Evolutionary conservation across 768 basidiomycete genomes (phyloP), one percentile per base, ranked within the genome.

Genomic region (Leccinum boreale): DNA sequence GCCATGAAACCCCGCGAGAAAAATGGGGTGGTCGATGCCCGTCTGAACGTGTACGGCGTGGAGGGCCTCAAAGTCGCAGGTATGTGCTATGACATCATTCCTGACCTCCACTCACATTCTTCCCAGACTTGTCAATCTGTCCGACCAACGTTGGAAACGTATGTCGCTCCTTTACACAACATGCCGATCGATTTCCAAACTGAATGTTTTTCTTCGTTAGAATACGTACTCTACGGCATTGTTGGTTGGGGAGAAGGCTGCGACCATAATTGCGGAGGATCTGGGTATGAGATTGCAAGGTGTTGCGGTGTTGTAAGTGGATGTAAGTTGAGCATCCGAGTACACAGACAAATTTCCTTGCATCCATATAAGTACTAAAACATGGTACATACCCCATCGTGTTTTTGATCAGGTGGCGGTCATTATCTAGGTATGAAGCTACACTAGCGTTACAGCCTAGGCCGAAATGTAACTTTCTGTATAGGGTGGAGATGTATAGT

Each of bases 1-100:
- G 79, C 86, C 1, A 89, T 89, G 87, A 87, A 86, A 33, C 50
- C 51, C 17, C 60, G 35, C 12, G 33, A 28, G 4, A 33, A 55
- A 42, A 50, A 53, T 19, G 58, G 62, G 8, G 62, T 63, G 10
- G 58, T 63, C 3, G 55, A 65, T 50, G 19, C 52, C 1, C 55
- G 58, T 3, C 55, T 64, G 36, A 61, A 64, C 10, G 63, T 65
- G 33, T 61, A 64, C 23, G 58, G 50, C 4, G 59, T 61, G 0
- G 21, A 53, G 26, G 53, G 51, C 5, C 55, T 65, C 21, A 64
- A 64, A 39, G 53, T 64, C 12, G 63, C 58, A 36, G 63, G 63
- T 52, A 48, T 49, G 62, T 60, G 36, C 11, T 11, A 19, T 26
- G 3, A 5, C 21, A 26, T 26, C 3, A 6, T 26, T 14, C 24